A percentile compares a stretch with the other conserved stretches of the same genome.
Conservation (phyloP, 768 basidiomycete species). For the Boletus pseudo-olivaceus region DNA sequence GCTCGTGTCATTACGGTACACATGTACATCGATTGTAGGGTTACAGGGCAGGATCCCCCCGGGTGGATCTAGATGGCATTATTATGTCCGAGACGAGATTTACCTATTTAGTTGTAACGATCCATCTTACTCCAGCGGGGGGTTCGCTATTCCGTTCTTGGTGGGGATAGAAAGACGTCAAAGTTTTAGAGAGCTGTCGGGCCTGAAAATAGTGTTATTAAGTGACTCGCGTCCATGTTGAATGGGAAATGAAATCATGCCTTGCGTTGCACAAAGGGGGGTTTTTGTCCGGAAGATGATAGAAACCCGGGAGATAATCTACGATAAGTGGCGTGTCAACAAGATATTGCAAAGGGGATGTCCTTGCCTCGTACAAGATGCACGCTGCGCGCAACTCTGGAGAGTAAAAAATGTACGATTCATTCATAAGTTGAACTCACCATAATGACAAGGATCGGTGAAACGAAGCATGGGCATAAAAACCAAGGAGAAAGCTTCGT, state of each 20-base stretch:
- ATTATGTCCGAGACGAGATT: constrained; percentile 1
- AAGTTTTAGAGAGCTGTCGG: neutral
- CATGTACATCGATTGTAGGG: neutral
- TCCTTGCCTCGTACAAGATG: neutral
- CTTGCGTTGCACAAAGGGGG: neutral
- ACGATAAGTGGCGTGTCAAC: neutral
- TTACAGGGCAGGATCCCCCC: neutral
- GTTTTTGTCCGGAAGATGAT: neutral
- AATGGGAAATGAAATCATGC: neutral
- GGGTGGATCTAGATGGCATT: neutral
- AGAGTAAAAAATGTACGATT: neutral
- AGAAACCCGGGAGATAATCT: too few relatives aligned
- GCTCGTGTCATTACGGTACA: neutral
- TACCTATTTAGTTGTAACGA: neutral
- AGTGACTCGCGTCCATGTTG: neutral
- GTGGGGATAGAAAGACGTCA: neutral
- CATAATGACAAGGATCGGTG: neutral
- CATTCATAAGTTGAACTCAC: neutral
- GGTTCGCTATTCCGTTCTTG: neutral
- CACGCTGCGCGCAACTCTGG: neutral
- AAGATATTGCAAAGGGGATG: neutral
- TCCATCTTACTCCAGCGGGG: neutral
- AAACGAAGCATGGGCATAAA: neutral
- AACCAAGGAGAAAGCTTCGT: neutral
- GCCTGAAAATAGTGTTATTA: neutral